A percentile compares a stretch with the other conserved stretches of the same genome.
Conservation (phyloP, 1,284 basidiomycete species). For the Uromyces viciae-fabae region DNA sequence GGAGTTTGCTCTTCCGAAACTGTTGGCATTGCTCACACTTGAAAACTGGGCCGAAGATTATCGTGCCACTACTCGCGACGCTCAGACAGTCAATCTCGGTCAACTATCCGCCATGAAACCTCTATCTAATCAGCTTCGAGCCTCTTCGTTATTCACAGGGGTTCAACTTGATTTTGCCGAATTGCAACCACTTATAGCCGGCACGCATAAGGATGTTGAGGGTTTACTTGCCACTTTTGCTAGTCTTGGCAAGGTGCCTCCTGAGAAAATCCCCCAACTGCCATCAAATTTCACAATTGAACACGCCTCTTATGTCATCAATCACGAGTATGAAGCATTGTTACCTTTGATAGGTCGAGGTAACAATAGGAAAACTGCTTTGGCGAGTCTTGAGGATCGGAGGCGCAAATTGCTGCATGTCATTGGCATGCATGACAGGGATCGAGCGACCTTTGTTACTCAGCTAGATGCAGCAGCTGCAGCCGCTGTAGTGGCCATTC, state of each 20-base stretch:
- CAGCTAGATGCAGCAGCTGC: constrained; percentile 85
- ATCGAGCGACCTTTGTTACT: constrained; percentile 80
- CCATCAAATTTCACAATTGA: constrained; percentile 71
- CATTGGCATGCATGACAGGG: constrained; percentile 75
- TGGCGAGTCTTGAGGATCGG: constrained; percentile 73
- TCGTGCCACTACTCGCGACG: constrained; percentile 44
- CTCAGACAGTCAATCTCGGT: constrained; percentile 36
- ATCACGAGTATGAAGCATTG: constrained; percentile 67
- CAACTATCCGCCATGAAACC: constrained; percentile 41
- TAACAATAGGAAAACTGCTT: constrained; percentile 66
- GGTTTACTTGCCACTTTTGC: constrained; percentile 75
- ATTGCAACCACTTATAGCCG: constrained; percentile 75
- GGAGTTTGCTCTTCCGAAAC: constrained; percentile 83
- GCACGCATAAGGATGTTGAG: constrained; percentile 76
- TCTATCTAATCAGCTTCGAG: constrained; percentile 59
- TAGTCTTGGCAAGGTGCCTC: constrained; percentile 77
- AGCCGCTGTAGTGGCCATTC: constrained; percentile 80
- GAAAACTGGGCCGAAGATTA: constrained; percentile 78
- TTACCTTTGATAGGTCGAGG: constrained; percentile 71
- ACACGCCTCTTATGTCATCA: constrained; percentile 58
- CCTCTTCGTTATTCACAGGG: constrained; percentile 63
- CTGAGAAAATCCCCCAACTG: constrained; percentile 72
- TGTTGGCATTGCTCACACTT: constrained; percentile 74
- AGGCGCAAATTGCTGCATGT: constrained; percentile 68
- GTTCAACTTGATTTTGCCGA: constrained; percentile 83